These are phyloP conservation scores for Didymella pomorum DNA, from an alignment of 2,329 filamentous ascomycete species.

Conservation along the genomic window DNA sequence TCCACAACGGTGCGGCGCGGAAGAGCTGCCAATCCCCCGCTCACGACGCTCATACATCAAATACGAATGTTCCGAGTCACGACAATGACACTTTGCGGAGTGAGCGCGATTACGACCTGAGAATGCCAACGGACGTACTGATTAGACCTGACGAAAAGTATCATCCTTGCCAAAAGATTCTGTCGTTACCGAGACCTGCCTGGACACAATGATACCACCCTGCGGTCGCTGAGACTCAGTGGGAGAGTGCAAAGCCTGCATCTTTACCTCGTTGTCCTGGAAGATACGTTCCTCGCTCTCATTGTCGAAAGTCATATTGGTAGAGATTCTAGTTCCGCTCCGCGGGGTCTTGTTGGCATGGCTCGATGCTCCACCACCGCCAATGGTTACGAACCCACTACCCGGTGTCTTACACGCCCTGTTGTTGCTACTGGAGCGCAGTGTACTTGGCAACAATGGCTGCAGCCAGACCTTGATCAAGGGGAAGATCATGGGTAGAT, in stretches of 20 bases:
- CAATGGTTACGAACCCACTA: conserved; percentile 30
- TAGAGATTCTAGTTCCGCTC: conserved; percentile 5
- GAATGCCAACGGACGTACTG: no score
- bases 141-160: not conserved
- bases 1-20: not conserved
- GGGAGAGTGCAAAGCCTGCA: conserved; percentile 14
- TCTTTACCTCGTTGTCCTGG: conserved; percentile 16
- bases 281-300: conserved; percentile 28
- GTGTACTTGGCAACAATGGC: conserved; percentile 20
- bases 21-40: not conserved
- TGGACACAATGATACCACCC: conserved; percentile 22
- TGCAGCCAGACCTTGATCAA: conserved; percentile 24
- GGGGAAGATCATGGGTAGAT: conserved; percentile 51
- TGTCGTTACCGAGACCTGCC: conserved; percentile 15
- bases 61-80: not conserved
- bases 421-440: conserved; percentile 22
- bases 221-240: not conserved
- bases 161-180: conserved; percentile 24
- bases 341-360: conserved; percentile 9
- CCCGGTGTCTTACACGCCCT: conserved; percentile 23
- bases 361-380: conserved; percentile 20
- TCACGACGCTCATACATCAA: not conserved
- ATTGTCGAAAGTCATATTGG: conserved; percentile 24
- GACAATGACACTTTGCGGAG: not conserved
- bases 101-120: not conserved